Percentiles rank a stretch among this genome's conserved stretches.
Evolutionary conservation across 1,284 basidiomycete genomes (phyloP).

Genomic region (Tilletiaria anomala): DNA sequence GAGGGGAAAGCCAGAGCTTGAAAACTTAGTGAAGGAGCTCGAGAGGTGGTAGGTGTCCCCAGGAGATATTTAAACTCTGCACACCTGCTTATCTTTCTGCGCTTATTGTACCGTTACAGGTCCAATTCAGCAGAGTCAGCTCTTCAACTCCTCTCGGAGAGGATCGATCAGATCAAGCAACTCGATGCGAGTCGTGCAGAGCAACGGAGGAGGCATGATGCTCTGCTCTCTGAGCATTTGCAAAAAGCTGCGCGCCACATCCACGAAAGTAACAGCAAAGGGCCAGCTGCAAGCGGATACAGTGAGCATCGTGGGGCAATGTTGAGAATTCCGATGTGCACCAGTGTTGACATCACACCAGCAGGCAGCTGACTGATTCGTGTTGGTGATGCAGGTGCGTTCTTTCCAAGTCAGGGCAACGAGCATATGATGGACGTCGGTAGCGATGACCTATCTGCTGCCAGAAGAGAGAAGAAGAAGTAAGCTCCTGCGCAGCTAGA

Average conservation of each 20-base stretch:
- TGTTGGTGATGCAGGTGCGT: not conserved
- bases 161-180: not conserved
- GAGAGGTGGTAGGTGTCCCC: not conserved
- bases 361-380: not conserved
- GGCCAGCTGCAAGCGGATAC: not conserved
- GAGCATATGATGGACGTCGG: slow-evolving; percentile 1
- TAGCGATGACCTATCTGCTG: not conserved
- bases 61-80: not conserved
- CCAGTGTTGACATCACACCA: not conserved
- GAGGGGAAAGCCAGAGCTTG: slow-evolving; percentile 28
- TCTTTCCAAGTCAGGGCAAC: not conserved
- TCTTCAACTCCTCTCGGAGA: slow-evolving; percentile 1
- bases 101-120: not conserved
- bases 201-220: not conserved
- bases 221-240: not conserved
- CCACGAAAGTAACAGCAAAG: not conserved
- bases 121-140: not conserved
- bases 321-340: not conserved
- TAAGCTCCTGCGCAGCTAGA: too few relatives aligned
- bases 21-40: not conserved
- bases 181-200: not conserved
- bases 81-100: not conserved
- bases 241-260: not conserved
- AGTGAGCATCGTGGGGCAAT: not conserved
- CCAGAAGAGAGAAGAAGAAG: too few relatives aligned